These are phyloP conservation scores for Coniochaeta prunicola DNA, from an alignment of 2,329 filamentous ascomycete genomes.

Conservation along the genomic window DNA sequence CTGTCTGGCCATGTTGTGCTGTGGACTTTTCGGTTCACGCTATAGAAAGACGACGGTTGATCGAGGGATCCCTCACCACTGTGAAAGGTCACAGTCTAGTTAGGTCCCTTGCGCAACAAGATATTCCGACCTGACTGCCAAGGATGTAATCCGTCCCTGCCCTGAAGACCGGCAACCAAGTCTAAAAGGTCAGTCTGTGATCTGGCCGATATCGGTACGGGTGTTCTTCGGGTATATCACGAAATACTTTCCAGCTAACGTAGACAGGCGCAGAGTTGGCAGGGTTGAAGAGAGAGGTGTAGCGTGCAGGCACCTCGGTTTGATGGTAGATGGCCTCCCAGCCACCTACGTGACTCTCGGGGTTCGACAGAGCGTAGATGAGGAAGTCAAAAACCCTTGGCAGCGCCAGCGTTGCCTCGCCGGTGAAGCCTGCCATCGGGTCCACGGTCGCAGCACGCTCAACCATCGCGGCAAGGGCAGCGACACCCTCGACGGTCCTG, in stretches of 20 bases:
- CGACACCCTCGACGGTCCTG: not conserved
- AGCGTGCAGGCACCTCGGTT: not conserved
- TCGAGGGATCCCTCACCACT: no score
- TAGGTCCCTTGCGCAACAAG: no score
- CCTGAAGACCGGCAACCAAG: no score
- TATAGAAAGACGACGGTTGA: no score
- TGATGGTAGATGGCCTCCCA: not conserved
- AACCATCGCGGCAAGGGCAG: not conserved
- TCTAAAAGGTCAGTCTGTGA: no score
- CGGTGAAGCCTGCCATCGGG: not conserved
- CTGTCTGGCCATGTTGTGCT: no score
- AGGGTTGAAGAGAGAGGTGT: not conserved
- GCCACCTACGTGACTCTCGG: not conserved
- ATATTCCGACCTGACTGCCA: no score
- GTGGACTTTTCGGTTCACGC: no score
- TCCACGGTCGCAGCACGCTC: not conserved
- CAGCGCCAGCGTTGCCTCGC: not conserved
- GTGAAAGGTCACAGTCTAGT: no score
- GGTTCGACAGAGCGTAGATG: not conserved
- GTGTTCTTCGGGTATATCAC: not conserved
- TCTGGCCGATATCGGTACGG: not conserved
- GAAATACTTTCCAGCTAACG: not conserved
- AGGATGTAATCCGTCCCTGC: no score
- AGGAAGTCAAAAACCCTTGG: not conserved
- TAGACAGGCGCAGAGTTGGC: not conserved